These are phyloP conservation scores for Globisporangium paroecandrum DNA, from an alignment of 352 stramenopile genomes.

Conservation along the genomic window DNA sequence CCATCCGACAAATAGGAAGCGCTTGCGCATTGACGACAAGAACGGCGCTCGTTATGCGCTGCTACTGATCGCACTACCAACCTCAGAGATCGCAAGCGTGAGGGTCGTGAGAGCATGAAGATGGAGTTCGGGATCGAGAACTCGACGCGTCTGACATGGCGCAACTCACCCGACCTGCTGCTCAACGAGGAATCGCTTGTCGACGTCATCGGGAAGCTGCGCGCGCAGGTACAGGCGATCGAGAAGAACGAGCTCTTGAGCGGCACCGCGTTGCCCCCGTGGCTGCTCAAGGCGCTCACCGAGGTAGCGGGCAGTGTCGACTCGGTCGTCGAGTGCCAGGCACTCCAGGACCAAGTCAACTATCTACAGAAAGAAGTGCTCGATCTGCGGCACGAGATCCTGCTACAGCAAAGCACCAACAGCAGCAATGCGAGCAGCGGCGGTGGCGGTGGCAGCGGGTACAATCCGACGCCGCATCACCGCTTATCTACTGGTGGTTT, in stretches of 20 bases:
- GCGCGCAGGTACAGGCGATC: constrained; percentile 54
- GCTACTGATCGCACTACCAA: background rate
- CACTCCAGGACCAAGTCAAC: constrained; percentile 66
- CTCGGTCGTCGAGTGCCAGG: constrained; percentile 74
- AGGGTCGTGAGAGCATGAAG: background rate
- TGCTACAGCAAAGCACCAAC: constrained; percentile 52
- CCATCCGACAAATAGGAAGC: background rate
- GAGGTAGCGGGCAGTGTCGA: constrained; percentile 83
- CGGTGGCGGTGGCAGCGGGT: constrained; percentile 9
- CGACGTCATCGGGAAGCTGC: constrained; percentile 70
- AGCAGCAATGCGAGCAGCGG: constrained; percentile 7
- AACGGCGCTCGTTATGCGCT: background rate
- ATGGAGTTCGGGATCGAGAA: constrained; percentile 41
- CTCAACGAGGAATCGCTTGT: constrained; percentile 80
- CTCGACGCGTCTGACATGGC: constrained; percentile 55
- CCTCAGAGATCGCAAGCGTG: background rate
- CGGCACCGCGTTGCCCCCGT: constrained; percentile 57
- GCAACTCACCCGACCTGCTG: constrained; percentile 62
- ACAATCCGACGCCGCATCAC: constrained; percentile 54
- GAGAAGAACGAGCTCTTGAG: constrained; percentile 80
- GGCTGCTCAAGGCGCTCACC: constrained; percentile 67
- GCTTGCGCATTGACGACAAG: background rate
- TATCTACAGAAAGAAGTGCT: constrained; percentile 78
- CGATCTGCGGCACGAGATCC: constrained; percentile 72
- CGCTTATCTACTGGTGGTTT: constrained; percentile 41